Conservation (phyloP, 345 rosid species). For the Brassica cretica region DNA sequence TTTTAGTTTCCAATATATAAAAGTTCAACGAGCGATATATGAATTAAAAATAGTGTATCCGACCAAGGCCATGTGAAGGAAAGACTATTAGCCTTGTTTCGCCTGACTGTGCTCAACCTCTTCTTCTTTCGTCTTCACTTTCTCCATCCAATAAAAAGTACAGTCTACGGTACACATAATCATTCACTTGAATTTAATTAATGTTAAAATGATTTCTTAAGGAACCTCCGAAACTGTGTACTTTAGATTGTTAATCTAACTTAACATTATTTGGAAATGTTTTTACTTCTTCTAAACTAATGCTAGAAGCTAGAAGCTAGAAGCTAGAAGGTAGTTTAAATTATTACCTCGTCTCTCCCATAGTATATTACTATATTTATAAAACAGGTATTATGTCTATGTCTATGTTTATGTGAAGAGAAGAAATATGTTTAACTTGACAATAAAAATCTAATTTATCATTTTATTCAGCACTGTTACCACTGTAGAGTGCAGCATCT, state of each 20-base stretch:
- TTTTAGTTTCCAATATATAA: not conserved
- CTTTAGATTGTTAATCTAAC: not conserved
- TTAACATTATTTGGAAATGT: not conserved
- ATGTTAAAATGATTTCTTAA: conserved; percentile 1
- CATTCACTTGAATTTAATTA: conserved; percentile 1
- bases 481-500: not conserved
- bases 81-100: conserved; percentile 24
- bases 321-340: not conserved
- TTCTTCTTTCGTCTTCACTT: conserved; percentile 11
- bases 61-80: conserved; percentile 40
- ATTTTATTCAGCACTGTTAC: not conserved
- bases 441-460: not conserved
- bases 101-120: conserved; percentile 9
- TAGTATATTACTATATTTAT: not conserved
- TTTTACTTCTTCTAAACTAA: not conserved
- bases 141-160: conserved; percentile 32
- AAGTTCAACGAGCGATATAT: not conserved
- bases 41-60: conserved; percentile 1
- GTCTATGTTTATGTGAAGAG: not conserved
- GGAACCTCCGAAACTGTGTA: conserved; percentile 8
- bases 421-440: not conserved
- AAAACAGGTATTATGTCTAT: not conserved
- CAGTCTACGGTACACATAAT: conserved; percentile 30
- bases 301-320: not conserved
- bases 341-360: not conserved